phyloP scores from a whole-genome alignment of 1,139 yeast genomes.

The Saccharomycopsis hybrid region DNA sequence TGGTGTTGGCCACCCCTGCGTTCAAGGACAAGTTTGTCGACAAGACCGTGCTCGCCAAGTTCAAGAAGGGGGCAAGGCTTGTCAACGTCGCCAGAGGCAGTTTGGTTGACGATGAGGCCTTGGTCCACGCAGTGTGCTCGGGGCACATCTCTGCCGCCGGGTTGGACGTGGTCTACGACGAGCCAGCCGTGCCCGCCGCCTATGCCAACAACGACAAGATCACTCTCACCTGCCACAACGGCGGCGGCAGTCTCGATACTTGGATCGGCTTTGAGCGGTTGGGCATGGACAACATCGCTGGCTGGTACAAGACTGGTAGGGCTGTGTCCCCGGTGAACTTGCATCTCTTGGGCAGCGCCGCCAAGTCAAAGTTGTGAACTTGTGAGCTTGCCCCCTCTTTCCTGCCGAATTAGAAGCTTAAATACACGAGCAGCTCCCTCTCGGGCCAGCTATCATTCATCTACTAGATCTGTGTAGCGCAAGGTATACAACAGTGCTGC shows the following conservation, averaged over 20 bases:
- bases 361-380: slow-evolving; percentile 1
- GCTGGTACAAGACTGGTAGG: slow-evolving; percentile 5
- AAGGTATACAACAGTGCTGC: too few species aligned
- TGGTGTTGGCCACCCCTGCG: slow-evolving; percentile 33
- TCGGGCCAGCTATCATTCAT: too few species aligned
- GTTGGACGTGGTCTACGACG: slow-evolving; percentile 37
- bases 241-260: slow-evolving; percentile 33
- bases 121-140: slow-evolving; percentile 33
- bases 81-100: slow-evolving; percentile 38
- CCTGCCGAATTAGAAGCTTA: too few species aligned
- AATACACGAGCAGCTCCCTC: too few species aligned
- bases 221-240: slow-evolving; percentile 33
- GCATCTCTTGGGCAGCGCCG: slow-evolving; percentile 1
- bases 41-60: slow-evolving; percentile 29
- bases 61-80: slow-evolving; percentile 32
- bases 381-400: too few species aligned
- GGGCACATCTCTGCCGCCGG: slow-evolving; percentile 38
- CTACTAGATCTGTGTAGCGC: too few species aligned
- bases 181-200: slow-evolving; percentile 31
- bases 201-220: slow-evolving; percentile 31
- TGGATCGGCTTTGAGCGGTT: slow-evolving; percentile 16
- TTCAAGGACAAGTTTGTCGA: slow-evolving; percentile 31
- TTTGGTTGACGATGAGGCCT: slow-evolving; percentile 33
- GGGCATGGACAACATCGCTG: slow-evolving; percentile 18
- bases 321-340: slow-evolving; percentile 18